phyloP scores from a whole-genome alignment of 169 alveolate genomes.

The Theileria sp. region DNA sequence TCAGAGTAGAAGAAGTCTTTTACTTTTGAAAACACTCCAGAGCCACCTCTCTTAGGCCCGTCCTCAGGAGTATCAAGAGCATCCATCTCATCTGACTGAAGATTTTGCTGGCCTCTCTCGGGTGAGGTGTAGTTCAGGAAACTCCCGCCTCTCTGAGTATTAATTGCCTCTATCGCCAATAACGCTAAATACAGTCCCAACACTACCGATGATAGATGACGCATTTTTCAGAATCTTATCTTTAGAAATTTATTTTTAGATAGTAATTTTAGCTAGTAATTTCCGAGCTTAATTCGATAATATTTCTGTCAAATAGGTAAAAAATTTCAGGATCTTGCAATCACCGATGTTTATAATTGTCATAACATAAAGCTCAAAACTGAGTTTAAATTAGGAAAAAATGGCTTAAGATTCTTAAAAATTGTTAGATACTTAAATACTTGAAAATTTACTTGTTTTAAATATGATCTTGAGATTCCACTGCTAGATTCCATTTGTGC shows the following conservation, averaged over 20 bases:
- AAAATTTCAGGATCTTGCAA: not conserved
- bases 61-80: not conserved
- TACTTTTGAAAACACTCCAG: not conserved
- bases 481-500: not conserved
- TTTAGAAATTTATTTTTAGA: no score
- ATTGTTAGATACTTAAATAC: not conserved
- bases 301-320: not conserved
- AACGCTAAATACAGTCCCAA: not conserved
- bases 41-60: not conserved
- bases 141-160: not conserved
- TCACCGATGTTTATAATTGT: not conserved
- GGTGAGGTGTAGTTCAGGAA: not conserved
- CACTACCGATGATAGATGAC: not conserved
- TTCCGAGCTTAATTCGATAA: no score
- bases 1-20: not conserved
- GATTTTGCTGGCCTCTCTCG: not conserved
- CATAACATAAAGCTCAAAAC: not conserved
- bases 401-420: not conserved
- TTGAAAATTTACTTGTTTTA: not conserved
- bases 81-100: not conserved
- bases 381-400: not conserved
- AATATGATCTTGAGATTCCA: not conserved
- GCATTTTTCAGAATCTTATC: not conserved
- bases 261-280: no score
- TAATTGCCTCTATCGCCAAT: not conserved